These are phyloP conservation scores for Gnomoniopsis smithogilvyi DNA, from an alignment of 2,329 filamentous ascomycete genomes.

Conservation along the genomic window DNA sequence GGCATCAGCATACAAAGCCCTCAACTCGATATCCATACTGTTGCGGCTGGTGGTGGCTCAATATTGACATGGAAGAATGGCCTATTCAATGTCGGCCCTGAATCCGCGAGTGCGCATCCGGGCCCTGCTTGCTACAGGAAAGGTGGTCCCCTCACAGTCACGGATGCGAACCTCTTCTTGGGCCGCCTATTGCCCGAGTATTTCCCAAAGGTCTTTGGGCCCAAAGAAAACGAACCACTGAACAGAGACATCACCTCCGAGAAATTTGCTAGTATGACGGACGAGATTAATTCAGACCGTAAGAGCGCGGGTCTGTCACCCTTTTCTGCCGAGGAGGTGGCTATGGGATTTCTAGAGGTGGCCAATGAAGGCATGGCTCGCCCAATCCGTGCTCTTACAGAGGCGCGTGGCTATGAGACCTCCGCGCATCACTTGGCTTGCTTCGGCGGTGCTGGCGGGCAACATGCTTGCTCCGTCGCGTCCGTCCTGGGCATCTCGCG, in stretches of 20 bases:
- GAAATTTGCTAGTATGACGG: conserved; percentile 33
- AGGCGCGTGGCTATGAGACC: conserved; percentile 42
- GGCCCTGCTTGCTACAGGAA: conserved; percentile 68
- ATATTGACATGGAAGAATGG: conserved; percentile 66
- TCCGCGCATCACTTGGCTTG: conserved; percentile 37
- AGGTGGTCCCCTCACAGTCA: conserved; percentile 63
- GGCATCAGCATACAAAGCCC: conserved; percentile 76
- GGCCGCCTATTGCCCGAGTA: conserved; percentile 54
- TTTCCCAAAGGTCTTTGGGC: conserved; percentile 67
- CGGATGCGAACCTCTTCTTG: conserved; percentile 64
- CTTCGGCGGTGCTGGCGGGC: conserved; percentile 62
- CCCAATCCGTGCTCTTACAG: conserved; percentile 60
- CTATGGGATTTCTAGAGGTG: conserved; percentile 69
- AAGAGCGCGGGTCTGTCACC: conserved; percentile 19
- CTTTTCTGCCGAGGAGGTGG: conserved; percentile 31
- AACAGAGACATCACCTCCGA: conserved; percentile 31
- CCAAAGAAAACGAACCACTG: conserved; percentile 54
- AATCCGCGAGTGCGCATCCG: conserved; percentile 63
- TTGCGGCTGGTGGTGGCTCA: conserved; percentile 73
- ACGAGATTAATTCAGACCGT: conserved; percentile 30
- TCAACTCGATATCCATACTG: conserved; percentile 79
- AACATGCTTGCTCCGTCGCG: conserved; percentile 45
- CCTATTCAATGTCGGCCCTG: conserved; percentile 65
- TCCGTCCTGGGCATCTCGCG: conserved; percentile 35
- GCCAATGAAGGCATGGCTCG: conserved; percentile 71